Base-by-base conservation (phyloP, 2,329 filamentous ascomycete species). In the Periconia digitata region DNA sequence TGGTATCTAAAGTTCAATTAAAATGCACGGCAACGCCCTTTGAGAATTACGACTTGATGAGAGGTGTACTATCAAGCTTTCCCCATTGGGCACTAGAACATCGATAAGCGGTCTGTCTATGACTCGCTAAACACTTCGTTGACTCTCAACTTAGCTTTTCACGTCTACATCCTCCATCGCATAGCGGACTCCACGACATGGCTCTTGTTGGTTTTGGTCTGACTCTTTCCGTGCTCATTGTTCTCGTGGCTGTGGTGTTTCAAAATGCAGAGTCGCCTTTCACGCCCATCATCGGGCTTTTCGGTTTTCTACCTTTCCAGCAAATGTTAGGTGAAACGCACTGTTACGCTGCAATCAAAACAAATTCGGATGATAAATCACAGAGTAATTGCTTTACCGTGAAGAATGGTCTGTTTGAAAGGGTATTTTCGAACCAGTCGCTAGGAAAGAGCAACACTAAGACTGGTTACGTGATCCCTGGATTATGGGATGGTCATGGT, bases 401-500 rank as follows among this genome's bases (percentile, higher is more conserved):
- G 2, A 62, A 57, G 1, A 67, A 77, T 35, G 83, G 82, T 0
- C 66, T 71, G 12, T 84, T 86, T 55, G 70, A 70, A 0, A 68
- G 72, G 5, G 76, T 85, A 0, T 77, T 79, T 37, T 49, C 67
- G 8, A 59, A 67, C 47, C 58, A 62, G 15, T 62, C 60, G 60
- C 64, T 16, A 63, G 64, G 15, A 70, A 68, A 18, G 58, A 73
- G n/a, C n/a, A n/a, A n/a, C 12, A 54, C 48, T 18, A 60, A 59
- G 15, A 55, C 67, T 5, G 84, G 83, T 0, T 77, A 82, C 55
- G 84, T 80, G 1, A 79, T 87, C 21, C 86, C 86, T 0, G 85
- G 85, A 0, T 73, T 89, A 1, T 88, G 85, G 81, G 86, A 89
- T 55, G 85, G 84, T 0, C 86, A 89, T 63, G 86, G 84, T 0